Conservation (phyloP, 2,329 filamentous ascomycete genomes). For the Aspergillus ochraceoroseus region DNA sequence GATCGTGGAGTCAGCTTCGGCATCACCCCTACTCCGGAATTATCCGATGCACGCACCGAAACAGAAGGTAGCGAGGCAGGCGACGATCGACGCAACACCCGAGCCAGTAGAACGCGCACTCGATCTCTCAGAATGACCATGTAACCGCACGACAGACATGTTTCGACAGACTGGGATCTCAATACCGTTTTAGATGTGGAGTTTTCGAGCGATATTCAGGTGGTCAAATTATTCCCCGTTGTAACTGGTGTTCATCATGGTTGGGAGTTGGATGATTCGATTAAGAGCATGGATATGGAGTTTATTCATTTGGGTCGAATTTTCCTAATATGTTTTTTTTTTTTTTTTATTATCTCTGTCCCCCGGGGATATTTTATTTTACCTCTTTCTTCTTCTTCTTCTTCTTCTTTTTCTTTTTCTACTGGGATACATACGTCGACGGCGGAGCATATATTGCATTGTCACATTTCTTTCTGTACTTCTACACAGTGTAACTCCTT, state of each 20-base stretch:
- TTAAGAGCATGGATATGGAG: background rate
- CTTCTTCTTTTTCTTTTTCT: too few species aligned
- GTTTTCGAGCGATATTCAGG: constrained; percentile 12
- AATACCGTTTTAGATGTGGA: constrained; percentile 7
- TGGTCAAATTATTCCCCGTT: background rate
- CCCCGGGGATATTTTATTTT: too few species aligned
- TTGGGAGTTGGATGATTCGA: constrained; percentile 1
- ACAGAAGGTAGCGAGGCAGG: constrained; percentile 36
- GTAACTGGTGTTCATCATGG: constrained; percentile 9
- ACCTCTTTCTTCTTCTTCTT: too few species aligned
- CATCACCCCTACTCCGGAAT: constrained; percentile 36
- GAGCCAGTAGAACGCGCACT: constrained; percentile 33
- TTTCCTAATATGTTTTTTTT: background rate
- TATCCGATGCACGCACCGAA: constrained; percentile 38
- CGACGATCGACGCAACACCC: constrained; percentile 35
- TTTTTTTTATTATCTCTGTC: too few species aligned
- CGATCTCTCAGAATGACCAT: constrained; percentile 36
- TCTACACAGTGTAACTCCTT: too few species aligned
- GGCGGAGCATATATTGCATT: too few species aligned
- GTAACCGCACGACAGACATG: constrained; percentile 25
- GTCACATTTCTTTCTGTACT: too few species aligned
- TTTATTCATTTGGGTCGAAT: too few species aligned
- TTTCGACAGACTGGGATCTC: background rate
- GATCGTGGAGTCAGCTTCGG: constrained; percentile 37
- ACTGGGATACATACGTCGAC: too few species aligned